Evolutionary conservation across 148 eudicot species (phyloP).

Genomic region (Vaccinium corymbosum): DNA sequence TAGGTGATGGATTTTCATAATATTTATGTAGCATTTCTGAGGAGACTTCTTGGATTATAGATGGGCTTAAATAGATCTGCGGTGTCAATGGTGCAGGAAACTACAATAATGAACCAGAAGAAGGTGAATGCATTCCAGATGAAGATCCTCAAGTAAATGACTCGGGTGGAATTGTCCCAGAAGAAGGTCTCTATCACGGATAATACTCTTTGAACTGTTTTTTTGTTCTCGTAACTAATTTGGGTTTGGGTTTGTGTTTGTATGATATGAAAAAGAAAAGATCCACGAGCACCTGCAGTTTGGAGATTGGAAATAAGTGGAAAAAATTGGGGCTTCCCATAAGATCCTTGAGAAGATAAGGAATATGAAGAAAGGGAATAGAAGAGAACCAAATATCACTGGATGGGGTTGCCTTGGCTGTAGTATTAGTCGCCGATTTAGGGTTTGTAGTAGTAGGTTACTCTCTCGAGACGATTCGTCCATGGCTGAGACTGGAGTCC

Average conservation of each 20-base stretch:
- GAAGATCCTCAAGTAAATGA: constrained; percentile 32
- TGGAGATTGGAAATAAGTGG: too few relatives aligned
- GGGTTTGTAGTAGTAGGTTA: too few relatives aligned
- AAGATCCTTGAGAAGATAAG: too few relatives aligned
- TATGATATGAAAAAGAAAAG: too few relatives aligned
- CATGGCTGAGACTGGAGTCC: too few relatives aligned
- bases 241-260: too few relatives aligned
- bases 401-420: too few relatives aligned
- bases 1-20: constrained; percentile 31
- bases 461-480: too few relatives aligned
- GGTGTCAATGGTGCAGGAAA: constrained; percentile 35
- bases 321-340: too few relatives aligned
- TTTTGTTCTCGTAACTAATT: neutral
- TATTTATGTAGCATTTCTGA: constrained; percentile 8
- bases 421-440: too few relatives aligned
- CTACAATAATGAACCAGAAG: constrained; percentile 41
- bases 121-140: constrained; percentile 51
- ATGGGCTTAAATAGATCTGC: neutral
- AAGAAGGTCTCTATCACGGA: constrained; percentile 41
- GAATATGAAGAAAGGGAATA: too few relatives aligned
- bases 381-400: too few relatives aligned
- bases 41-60: constrained; percentile 5
- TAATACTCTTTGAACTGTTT: neutral
- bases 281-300: neutral
- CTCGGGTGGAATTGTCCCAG: constrained; percentile 29